Evolutionary conservation across 148 eudicot genomes (phyloP).

Genomic region (Tetragonia tetragonoides): DNA sequence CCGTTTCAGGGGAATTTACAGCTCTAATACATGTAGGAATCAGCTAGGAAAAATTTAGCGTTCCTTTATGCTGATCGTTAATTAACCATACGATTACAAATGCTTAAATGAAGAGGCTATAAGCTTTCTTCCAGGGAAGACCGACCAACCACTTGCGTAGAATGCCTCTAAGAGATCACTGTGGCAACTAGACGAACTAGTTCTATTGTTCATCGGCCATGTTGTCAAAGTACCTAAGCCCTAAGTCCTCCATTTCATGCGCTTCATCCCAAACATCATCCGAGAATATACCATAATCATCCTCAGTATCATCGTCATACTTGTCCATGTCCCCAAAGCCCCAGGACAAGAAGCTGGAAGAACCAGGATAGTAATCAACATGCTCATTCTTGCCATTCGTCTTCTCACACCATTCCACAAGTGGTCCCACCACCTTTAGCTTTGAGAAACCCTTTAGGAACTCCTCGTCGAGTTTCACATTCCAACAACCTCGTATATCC

Average conservation of each 20-base stretch:
- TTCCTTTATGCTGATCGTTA: not conserved
- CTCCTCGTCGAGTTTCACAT: conserved; percentile 56
- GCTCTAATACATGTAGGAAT: conserved; percentile 8
- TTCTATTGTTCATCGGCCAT: not conserved
- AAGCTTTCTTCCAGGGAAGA: not conserved
- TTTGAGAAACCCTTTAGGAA: conserved; percentile 33
- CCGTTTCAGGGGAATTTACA: not conserved
- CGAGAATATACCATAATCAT: conserved; percentile 19
- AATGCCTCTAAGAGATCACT: not conserved
- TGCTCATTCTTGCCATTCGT: conserved; percentile 29
- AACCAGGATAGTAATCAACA: conserved; percentile 29
- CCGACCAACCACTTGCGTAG: not conserved
- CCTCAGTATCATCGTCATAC: conserved; percentile 29
- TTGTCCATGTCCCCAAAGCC: conserved; percentile 35
- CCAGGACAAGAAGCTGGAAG: conserved; percentile 41
- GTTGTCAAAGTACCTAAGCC: conserved; percentile 39
- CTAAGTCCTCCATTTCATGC: conserved; percentile 37
- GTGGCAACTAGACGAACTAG: not conserved
- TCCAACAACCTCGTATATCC: conserved; percentile 78
- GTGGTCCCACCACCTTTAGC: conserved; percentile 66
- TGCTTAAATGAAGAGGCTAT: not conserved
- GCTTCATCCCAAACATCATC: conserved; percentile 38
- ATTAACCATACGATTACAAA: not conserved
- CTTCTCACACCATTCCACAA: conserved; percentile 32
- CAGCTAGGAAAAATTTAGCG: not conserved